Base-by-base conservation (phyloP, 148 eudicot genomes). In the Rhododendron ferrugineum region DNA sequence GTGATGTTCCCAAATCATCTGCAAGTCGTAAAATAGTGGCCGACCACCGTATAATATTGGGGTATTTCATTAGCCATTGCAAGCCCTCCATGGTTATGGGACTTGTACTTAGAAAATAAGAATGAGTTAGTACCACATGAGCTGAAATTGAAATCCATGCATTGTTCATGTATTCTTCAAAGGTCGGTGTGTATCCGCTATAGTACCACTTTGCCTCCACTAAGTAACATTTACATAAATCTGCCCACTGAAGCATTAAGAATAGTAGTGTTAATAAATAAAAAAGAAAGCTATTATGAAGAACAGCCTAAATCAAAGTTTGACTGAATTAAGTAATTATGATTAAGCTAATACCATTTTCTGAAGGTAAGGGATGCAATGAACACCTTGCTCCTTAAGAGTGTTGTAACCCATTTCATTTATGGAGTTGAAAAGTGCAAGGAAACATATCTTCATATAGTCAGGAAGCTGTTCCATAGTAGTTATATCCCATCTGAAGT, bases 1-100 rank as follows among this genome's bases (percentile, higher is more conserved):
- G 14, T 37, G 88, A 88, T 52, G 91, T 88, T 77, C 86, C 91
- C 84, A 90, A 37, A 58, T 90, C 91, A 82, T 90, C 85, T 7
- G 86, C 79, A 36, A 90, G 76, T 5, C 91, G 89, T 32, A 70
- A 6, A 72, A 88, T 72, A 15, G 81, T 78, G 6, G 88, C 58
- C 44, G 88, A 9, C 80, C 83, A 82, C 2, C 56, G 85, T 72
- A 88, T 16, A 2, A 86, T 28, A 5, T 79, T 66, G 28, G 82
- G 89, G 58, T 78, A 44, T 37, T 70, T 77, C 34, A 62, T 36
- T 32, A 84, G 9, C 46, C 34, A 70, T 74, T 84, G 47, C 37
- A 88, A 22, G 0, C 72, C 81, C 37, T 86, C 89, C 36, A 10
- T 72, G 16, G 79, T 82, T 30, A 86, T 40, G 22, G 75, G 78